These are phyloP conservation scores for Iberis pinnata DNA, from an alignment of 345 rosid genomes.

Conservation along the genomic window DNA sequence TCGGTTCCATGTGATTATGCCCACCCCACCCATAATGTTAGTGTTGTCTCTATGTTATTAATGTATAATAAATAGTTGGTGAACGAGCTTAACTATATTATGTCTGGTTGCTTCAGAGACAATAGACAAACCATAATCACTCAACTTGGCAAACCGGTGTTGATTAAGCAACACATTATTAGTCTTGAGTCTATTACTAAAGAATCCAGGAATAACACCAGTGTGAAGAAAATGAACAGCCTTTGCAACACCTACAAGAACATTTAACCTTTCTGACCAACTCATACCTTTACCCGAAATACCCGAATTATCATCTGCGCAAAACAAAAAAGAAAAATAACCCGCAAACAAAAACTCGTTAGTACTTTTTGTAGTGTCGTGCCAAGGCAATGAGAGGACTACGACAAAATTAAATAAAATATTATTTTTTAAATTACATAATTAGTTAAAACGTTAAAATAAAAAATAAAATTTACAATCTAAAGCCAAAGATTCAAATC, in stretches of 20 bases:
- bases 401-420: no score
- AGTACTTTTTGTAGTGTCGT: no score
- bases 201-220: conserved; percentile 79
- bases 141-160: conserved; percentile 57
- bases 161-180: conserved; percentile 58
- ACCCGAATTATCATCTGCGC: conserved; percentile 52
- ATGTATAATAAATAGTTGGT: no score
- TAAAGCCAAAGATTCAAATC: no score
- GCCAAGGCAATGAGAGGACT: no score
- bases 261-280: conserved; percentile 67
- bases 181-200: conserved; percentile 56
- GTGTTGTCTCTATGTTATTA: not conserved
- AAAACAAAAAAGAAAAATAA: no score
- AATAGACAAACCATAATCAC: conserved; percentile 72
- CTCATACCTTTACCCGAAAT: conserved; percentile 37
- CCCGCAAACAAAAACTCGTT: no score
- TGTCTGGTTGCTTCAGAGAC: conserved; percentile 47
- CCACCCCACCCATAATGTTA: no score
- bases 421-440: no score
- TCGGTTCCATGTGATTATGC: no score
- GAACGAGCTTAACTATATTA: conserved; percentile 30
- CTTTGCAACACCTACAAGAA: conserved; percentile 51
- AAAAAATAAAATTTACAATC: no score
- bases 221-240: conserved; percentile 78
- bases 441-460: no score